These are phyloP conservation scores for Coffea canephora DNA, from an alignment of 257 asterid species.

Conservation along the genomic window DNA sequence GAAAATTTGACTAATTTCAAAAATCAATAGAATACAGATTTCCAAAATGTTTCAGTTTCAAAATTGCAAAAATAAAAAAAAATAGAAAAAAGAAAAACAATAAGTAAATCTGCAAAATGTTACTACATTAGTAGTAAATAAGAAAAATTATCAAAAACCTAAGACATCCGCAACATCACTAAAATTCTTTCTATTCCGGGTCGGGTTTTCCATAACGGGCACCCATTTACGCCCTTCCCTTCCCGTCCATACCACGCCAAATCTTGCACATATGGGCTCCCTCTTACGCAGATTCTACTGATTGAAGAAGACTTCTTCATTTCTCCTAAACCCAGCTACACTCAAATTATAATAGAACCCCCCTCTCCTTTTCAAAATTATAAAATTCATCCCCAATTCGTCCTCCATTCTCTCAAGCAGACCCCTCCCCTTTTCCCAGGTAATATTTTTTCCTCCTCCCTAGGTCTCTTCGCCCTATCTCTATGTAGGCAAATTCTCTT, in stretches of 20 bases:
- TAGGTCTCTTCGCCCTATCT: conserved; percentile 7
- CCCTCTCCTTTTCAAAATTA: not conserved
- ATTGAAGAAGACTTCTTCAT: not conserved
- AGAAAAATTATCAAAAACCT: too few species aligned
- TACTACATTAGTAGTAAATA: too few species aligned
- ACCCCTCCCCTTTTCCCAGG: conserved; percentile 12
- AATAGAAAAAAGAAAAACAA: too few species aligned
- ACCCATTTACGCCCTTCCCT: not conserved
- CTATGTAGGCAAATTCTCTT: too few species aligned
- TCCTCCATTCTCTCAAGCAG: conserved; percentile 10
- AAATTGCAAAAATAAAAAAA: too few species aligned
- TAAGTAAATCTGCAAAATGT: too few species aligned
- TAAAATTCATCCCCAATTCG: not conserved
- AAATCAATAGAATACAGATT: too few species aligned
- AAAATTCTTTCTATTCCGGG: not conserved
- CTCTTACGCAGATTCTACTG: not conserved
- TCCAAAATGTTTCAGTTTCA: too few species aligned
- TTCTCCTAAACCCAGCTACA: not conserved
- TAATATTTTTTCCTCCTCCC: not conserved
- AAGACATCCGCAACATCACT: too few species aligned
- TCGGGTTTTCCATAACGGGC: not conserved
- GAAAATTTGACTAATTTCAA: too few species aligned
- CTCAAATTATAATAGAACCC: not conserved
- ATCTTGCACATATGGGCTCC: not conserved
- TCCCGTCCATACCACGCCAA: too few species aligned